phyloP scores from a whole-genome alignment of 352 stramenopile genomes.

The Aphanomyces invadans region DNA sequence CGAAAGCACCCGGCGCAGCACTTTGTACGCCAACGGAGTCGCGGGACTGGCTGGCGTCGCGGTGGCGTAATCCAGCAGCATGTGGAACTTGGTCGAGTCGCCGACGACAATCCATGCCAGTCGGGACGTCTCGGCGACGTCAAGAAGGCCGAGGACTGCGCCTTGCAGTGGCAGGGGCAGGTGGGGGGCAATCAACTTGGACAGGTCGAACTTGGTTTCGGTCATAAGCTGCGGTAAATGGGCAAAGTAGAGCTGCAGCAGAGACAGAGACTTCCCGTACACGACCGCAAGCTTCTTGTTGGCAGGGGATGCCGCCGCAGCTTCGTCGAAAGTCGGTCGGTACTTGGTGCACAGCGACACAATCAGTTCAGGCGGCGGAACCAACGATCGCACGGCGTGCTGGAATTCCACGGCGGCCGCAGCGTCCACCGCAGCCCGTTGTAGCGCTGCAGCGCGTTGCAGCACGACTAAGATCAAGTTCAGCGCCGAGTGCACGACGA shows the following conservation, averaged over 20 bases:
- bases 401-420: conserved; percentile 41
- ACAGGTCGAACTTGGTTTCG: conserved; percentile 79
- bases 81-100: conserved; percentile 42
- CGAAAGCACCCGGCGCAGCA: conserved; percentile 8
- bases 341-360: conserved; percentile 53
- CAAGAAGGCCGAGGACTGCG: conserved; percentile 63
- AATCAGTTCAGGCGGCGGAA: conserved; percentile 72
- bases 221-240: conserved; percentile 65
- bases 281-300: conserved; percentile 33
- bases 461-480: conserved; percentile 57
- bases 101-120: conserved; percentile 50
- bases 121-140: conserved; percentile 45
- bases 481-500: conserved; percentile 69
- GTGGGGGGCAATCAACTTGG: conserved; percentile 63
- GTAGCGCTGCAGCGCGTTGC: conserved; percentile 31
- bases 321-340: conserved; percentile 27
- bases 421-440: too few species aligned
- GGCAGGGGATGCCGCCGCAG: neutral
- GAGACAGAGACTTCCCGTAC: conserved; percentile 61
- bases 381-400: conserved; percentile 52
- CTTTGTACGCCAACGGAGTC: neutral
- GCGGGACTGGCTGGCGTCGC: neutral
- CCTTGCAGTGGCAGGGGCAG: conserved; percentile 41
- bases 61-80: conserved; percentile 36
- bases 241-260: conserved; percentile 69